Percentiles rank a stretch among this genome's conserved stretches.
phyloP scores from a whole-genome alignment of 179 eudicot species.

The Actinidia polygama region DNA sequence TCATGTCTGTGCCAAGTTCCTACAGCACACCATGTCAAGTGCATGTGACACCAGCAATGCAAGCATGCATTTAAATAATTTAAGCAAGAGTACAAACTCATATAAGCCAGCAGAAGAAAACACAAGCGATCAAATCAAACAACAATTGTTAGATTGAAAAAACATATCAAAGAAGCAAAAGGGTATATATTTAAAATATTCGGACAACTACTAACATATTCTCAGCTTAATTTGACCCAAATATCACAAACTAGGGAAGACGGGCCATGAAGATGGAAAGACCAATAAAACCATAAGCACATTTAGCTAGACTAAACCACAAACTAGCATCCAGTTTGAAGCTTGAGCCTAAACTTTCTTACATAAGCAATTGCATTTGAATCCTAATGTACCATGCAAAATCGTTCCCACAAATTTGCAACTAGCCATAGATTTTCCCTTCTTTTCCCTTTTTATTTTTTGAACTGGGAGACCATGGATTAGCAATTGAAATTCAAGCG shows the following conservation, averaged over 20 bases:
- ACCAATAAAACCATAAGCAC: background rate
- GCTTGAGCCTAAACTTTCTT: background rate
- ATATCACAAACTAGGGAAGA: background rate
- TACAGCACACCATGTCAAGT: constrained; percentile 27
- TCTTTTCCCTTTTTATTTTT: too few relatives aligned
- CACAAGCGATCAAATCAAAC: background rate
- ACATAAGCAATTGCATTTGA: too few relatives aligned
- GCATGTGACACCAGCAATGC: constrained; percentile 17
- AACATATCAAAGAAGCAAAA: background rate
- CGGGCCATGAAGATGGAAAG: background rate
- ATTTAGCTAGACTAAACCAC: background rate
- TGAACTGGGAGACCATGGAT: background rate
- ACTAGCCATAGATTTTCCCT: background rate
- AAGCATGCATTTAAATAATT: background rate
- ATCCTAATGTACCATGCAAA: background rate
- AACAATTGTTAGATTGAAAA: background rate
- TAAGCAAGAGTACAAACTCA: background rate
- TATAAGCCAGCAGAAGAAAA: background rate
- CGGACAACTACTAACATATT: background rate
- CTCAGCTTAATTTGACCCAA: constrained; percentile 6
- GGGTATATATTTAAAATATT: background rate
- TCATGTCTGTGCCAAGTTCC: constrained; percentile 97
- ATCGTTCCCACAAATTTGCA: background rate
- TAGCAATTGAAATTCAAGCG: background rate
- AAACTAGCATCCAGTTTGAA: background rate